Base-by-base conservation (phyloP, 75 land plant genomes). In the Larix kaempferi region DNA sequence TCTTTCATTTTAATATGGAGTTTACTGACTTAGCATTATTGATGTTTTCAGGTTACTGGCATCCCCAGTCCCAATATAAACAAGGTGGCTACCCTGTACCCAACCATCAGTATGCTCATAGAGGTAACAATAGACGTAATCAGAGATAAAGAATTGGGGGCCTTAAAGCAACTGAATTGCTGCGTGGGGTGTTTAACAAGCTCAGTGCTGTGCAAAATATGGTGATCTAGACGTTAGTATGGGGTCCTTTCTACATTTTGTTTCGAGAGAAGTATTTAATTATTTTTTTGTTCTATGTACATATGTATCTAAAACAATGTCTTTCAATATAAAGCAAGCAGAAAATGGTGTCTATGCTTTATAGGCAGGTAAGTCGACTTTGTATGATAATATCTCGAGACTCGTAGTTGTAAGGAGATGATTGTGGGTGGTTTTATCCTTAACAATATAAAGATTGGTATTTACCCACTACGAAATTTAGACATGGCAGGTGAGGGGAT, bases 41-140 rank as follows among this genome's bases (percentile, higher is more conserved):
- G 44, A 37, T 69, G 52, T 69, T 39, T 69, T 69, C 69, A 69
- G 72, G 72, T 69, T 39, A 69, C 41, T 69, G 72, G 72, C 72
- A 69, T 37, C 72, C 44, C 7, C 49, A 37, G 52, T 8, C 52
- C 25, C 72, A 69, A 69, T 44, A 69, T 69, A 69, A 69, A 44
- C 72, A 69, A 49, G 72, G 13, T 16, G 72, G 49, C 3, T 69
- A 69, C 22, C 25, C 72, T 39, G 21, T 44, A 41, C 72, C 21
- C 37, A 69, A 69, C 17, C 52, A 33, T 69, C 72, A 69, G 13
- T 69, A 69, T 41, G 72, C 25, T 41, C 72, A 37, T 44, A 69
- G 49, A 69, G 72, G 19, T 69, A 69, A 19, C 52, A 69, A 69
- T 44, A 69, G 72, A 69, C 72, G 72, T 6, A 69, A 69, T 69